phyloP scores from a whole-genome alignment of 1,139 yeast species.

The Yamadazyma mexicana region DNA sequence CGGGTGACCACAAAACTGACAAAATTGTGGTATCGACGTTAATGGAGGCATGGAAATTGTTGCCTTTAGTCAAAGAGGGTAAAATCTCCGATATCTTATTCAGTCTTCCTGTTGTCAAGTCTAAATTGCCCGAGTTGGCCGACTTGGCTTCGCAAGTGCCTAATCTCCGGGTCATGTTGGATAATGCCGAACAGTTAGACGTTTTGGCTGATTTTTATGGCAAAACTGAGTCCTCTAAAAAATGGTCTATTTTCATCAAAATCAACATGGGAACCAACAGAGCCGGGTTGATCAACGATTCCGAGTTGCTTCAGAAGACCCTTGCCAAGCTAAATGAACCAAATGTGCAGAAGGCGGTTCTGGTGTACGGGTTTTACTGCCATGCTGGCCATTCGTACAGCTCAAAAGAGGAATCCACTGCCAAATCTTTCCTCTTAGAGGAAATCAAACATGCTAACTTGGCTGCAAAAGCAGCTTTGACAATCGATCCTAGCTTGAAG shows the following conservation, averaged over 20 bases:
- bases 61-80: constrained; percentile 44
- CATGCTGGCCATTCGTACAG: constrained; percentile 80
- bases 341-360: constrained; percentile 28
- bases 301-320: constrained; percentile 28
- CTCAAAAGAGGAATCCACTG: constrained; percentile 46
- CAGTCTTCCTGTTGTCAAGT: constrained; percentile 66
- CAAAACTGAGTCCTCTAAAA: constrained; percentile 20
- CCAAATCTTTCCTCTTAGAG: constrained; percentile 47
- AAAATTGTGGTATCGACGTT: constrained; percentile 71
- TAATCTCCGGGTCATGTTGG: constrained; percentile 59
- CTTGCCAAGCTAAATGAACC: constrained; percentile 23
- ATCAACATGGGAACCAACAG: constrained; percentile 62
- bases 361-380: constrained; percentile 67
- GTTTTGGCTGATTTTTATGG: constrained; percentile 39
- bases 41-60: constrained; percentile 60
- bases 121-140: constrained; percentile 51
- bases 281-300: constrained; percentile 54
- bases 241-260: constrained; percentile 60
- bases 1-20: constrained; percentile 28
- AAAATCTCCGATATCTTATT: constrained; percentile 60
- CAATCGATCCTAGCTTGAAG: constrained; percentile 24
- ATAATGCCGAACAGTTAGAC: constrained; percentile 56
- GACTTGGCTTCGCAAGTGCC: constrained; percentile 43
- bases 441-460: constrained; percentile 58
- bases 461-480: constrained; percentile 44